phyloP scores from a whole-genome alignment of 2,329 filamentous ascomycete species.

The Neurospora sp. region DNA sequence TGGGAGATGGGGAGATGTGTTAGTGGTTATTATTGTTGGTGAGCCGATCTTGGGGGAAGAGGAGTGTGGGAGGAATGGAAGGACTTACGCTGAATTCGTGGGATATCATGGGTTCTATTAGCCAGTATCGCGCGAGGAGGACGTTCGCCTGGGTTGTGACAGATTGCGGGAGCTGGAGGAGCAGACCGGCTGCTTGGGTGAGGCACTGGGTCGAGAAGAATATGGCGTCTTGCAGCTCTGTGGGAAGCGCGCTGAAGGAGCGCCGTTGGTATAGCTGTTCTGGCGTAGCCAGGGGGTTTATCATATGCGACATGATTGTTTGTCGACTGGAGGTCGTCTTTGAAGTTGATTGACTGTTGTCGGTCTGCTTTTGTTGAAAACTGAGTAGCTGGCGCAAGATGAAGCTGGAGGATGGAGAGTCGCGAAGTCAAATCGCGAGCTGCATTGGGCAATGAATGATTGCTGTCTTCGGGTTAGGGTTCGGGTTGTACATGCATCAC shows the following conservation, averaged over 20 bases:
- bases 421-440: not conserved
- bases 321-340: not conserved
- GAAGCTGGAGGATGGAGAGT: not conserved
- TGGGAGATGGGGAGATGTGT: slow-evolving; percentile 24
- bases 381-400: not conserved
- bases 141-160: slow-evolving; percentile 79
- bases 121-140: slow-evolving; percentile 71
- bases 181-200: slow-evolving; percentile 67
- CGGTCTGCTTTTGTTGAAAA: not conserved
- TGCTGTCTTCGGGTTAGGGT: not conserved
- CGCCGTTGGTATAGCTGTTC: slow-evolving; percentile 54
- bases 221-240: slow-evolving; percentile 60
- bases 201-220: slow-evolving; percentile 63
- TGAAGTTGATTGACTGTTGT: not conserved
- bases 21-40: no score
- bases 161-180: slow-evolving; percentile 77
- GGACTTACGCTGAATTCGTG: slow-evolving; percentile 46
- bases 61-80: not conserved
- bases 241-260: slow-evolving; percentile 48
- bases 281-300: slow-evolving; percentile 63
- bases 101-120: slow-evolving; percentile 44
- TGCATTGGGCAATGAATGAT: not conserved
- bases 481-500: not conserved
- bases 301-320: slow-evolving; percentile 47
- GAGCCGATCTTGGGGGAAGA: not conserved